Base-by-base conservation (phyloP, 2,329 filamentous ascomycete species). In the Fusarium nematophilum region DNA sequence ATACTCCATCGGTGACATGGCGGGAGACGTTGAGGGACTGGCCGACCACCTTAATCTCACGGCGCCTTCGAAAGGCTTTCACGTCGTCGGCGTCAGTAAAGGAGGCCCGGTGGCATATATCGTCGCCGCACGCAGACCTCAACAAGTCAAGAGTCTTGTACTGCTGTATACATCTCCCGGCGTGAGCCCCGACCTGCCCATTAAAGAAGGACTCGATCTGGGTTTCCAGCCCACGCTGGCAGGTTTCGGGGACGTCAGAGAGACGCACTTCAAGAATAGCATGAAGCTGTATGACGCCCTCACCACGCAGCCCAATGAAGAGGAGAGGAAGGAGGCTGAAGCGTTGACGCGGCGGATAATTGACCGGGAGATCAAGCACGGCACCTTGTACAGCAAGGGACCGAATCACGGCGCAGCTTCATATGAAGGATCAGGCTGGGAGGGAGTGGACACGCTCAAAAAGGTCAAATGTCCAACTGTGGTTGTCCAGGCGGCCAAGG, bases 1-100 rank as follows among this genome's bases (percentile, higher is more conserved):
- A 11, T 73, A 73, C 39, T 65, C 61, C 2, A 55, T 73, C 10
- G 14, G 27, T 5, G 68, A 70, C 13, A 69, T 73, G 70, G 68
- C 61, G 9, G 43, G 51, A 3, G 70, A 73, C 10, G 56, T 70
- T 5, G 69, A 71, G n/a, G 66, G 65, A 1, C 63, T 73, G 1
- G 53, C 65, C 21, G 50, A 61, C 7, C 71, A 73, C 18, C 57
- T 73, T 2, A 44, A 53, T 3, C 52, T 73, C n/a, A n/a, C n/a
- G n/a, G n/a, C n/a, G 2, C 1, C 49, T 2, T n/a, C 39, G 6
- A 53, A 61, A 4, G 49, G 57, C 0, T 54, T 70, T 8, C 70
- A 73, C 26, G 3, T 73, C 1, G 58, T 72, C 2, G 70, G 69
- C 5, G 25, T 50, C 2, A 72, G 71, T 21, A 57, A 71, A 30